Conservation (phyloP, 768 basidiomycete genomes). For the Tylopilus rubrobrunneus region DNA sequence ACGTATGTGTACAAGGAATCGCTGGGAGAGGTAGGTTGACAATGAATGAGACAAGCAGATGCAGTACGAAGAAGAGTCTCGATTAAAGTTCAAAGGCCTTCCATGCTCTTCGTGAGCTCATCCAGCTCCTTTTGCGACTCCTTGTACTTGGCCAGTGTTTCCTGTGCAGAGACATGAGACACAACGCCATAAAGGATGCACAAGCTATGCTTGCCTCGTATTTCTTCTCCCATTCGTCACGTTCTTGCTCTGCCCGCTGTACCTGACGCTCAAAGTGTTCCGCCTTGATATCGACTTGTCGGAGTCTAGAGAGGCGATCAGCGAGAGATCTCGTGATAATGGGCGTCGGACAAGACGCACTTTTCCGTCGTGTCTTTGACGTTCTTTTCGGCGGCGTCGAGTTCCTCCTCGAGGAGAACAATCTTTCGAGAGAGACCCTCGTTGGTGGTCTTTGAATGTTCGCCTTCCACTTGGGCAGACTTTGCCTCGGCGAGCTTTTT, state of each 20-base stretch:
- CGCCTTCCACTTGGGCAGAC: slow-evolving; percentile 59
- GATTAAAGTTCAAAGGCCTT: slow-evolving; percentile 46
- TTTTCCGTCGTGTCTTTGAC: slow-evolving; percentile 95
- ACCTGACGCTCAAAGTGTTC: slow-evolving; percentile 97
- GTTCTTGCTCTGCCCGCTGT: slow-evolving; percentile 80
- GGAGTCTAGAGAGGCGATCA: slow-evolving; percentile 53
- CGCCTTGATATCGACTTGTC: slow-evolving; percentile 97
- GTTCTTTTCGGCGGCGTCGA: slow-evolving; percentile 94
- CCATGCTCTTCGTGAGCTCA: slow-evolving; percentile 76
- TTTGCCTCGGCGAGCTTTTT: slow-evolving; percentile 62
- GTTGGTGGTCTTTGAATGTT: slow-evolving; percentile 62
- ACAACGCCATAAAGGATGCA: background rate
- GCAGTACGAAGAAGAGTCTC: background rate
- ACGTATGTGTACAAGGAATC: slow-evolving; percentile 19
- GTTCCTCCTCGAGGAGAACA: slow-evolving; percentile 88
- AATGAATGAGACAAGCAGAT: no score
- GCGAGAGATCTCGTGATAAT: slow-evolving; percentile 14
- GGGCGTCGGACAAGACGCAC: slow-evolving; percentile 45
- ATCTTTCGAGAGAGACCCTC: slow-evolving; percentile 82
- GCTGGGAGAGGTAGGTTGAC: slow-evolving; percentile 8
- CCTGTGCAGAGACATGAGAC: slow-evolving; percentile 41
- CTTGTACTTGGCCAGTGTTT: slow-evolving; percentile 65
- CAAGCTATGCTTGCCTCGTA: slow-evolving; percentile 63
- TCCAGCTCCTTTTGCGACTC: slow-evolving; percentile 77
- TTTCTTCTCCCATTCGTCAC: slow-evolving; percentile 92